Conservation (phyloP, 176 grass and related monocot species). For the Leersia perrieri region DNA sequence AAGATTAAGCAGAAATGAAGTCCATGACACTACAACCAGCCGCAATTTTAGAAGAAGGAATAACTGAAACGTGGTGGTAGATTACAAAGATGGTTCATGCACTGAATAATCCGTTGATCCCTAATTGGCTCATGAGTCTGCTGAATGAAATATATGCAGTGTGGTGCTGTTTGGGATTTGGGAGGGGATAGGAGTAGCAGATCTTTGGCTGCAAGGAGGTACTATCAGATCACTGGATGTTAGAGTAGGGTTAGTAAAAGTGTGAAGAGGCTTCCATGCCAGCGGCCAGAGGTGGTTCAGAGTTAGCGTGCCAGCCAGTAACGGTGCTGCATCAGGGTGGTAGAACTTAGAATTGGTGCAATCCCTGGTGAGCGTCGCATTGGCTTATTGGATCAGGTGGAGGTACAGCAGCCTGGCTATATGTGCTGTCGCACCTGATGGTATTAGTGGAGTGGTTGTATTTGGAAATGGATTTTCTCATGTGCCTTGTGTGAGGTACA, state of each 20-base stretch:
- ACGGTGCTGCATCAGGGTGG: neutral
- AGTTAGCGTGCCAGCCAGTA: neutral
- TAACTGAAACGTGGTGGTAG: no score
- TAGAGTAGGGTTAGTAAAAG: neutral
- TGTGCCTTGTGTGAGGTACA: neutral
- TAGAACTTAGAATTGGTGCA: neutral
- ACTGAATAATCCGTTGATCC: no score
- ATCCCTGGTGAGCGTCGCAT: neutral
- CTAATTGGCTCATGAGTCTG: no score
- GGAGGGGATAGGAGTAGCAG: neutral
- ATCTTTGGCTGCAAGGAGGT: neutral
- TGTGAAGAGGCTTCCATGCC: neutral
- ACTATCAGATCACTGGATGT: neutral
- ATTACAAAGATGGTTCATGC: no score
- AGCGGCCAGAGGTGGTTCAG: neutral
- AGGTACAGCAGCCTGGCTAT: neutral
- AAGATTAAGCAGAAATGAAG: no score
- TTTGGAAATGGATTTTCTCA: neutral
- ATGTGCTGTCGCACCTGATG: neutral
- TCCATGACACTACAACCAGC: no score
- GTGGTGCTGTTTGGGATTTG: neutral
- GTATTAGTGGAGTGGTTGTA: neutral
- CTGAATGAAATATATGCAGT: neutral
- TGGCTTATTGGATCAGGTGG: neutral
- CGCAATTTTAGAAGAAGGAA: no score